Evolutionary conservation across 495 filamentous ascomycete species (phyloP).

Genomic region (Penicillium egyptiacum): DNA sequence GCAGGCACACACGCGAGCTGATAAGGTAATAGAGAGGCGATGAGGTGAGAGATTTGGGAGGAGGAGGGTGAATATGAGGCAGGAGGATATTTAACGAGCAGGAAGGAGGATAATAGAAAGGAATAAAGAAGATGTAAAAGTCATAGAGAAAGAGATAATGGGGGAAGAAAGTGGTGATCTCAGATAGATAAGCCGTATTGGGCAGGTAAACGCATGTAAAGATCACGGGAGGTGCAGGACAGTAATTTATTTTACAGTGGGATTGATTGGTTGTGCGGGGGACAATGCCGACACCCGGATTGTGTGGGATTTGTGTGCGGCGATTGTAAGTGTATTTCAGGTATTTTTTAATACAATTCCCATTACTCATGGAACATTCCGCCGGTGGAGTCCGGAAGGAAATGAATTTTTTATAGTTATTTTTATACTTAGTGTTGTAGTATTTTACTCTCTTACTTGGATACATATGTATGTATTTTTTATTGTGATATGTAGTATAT

Average conservation of each 20-base stretch:
- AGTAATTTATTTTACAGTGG: conserved; percentile 12
- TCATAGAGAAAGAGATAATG: conserved; percentile 6
- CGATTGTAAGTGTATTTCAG: not conserved
- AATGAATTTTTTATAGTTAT: not conserved
- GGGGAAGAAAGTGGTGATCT: conserved; percentile 25
- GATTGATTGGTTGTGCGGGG: conserved; percentile 14
- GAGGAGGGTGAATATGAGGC: not conserved
- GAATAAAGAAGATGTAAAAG: not conserved
- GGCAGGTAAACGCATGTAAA: conserved; percentile 31
- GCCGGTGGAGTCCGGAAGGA: conserved; percentile 23
- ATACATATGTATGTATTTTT: too few species aligned
- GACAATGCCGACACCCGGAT: conserved; percentile 9
- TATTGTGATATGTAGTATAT: not conserved
- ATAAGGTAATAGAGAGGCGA: conserved; percentile 12
- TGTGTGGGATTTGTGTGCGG: too few species aligned
- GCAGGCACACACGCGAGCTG: conserved; percentile 29
- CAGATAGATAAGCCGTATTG: conserved; percentile 34
- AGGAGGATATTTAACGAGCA: not conserved
- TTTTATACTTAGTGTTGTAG: not conserved
- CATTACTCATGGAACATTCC: conserved; percentile 29
- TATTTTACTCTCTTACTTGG: not conserved
- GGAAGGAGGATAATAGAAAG: conserved; percentile 3
- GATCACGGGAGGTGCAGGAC: conserved; percentile 18
- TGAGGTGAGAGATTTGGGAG: not conserved
- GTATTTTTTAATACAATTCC: conserved; percentile 4